These are phyloP conservation scores for Lyophyllum shimeji DNA, from an alignment of 768 basidiomycete species.

Conservation along the genomic window DNA sequence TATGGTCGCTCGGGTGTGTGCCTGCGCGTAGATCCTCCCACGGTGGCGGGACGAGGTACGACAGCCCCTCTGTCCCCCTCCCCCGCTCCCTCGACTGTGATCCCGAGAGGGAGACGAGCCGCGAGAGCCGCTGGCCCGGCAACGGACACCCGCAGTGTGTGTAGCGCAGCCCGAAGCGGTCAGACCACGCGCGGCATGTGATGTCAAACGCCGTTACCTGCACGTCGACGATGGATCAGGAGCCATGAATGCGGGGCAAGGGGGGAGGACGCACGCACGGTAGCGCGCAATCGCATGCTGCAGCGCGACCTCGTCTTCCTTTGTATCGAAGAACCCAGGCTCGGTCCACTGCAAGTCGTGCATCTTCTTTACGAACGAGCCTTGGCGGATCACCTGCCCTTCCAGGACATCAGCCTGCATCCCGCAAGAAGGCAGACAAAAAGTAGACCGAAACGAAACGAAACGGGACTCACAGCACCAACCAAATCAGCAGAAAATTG, in stretches of 20 bases:
- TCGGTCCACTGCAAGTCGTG: constrained; percentile 50
- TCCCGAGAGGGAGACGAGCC: no score
- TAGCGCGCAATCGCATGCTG: constrained; percentile 54
- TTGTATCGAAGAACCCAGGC: constrained; percentile 37
- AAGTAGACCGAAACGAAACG: no score
- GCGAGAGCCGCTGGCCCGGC: constrained; percentile 37
- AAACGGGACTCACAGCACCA: constrained; percentile 44
- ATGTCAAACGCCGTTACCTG: constrained; percentile 48
- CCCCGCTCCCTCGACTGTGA: no score
- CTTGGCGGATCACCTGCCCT: constrained; percentile 56
- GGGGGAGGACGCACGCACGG: constrained; percentile 40
- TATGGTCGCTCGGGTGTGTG: constrained; percentile 54
- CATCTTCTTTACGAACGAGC: constrained; percentile 53
- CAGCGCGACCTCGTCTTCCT: constrained; percentile 38
- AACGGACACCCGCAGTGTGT: constrained; percentile 58
- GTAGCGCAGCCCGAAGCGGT: constrained; percentile 52
- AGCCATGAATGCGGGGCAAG: no score
- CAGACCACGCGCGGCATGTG: constrained; percentile 27
- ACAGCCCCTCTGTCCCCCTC: no score
- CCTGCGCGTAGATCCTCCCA: constrained; percentile 38
- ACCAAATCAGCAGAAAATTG: constrained; percentile 57
- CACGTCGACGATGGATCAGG: constrained; percentile 1
- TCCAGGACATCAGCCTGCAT: not conserved
- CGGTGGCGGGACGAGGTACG: constrained; percentile 28
- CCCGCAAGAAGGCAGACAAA: not conserved